Evolutionary conservation across 2,329 filamentous ascomycete genomes (phyloP), one percentile per base, ranked within the genome.

Genomic region (Alternaria infectoria): DNA sequence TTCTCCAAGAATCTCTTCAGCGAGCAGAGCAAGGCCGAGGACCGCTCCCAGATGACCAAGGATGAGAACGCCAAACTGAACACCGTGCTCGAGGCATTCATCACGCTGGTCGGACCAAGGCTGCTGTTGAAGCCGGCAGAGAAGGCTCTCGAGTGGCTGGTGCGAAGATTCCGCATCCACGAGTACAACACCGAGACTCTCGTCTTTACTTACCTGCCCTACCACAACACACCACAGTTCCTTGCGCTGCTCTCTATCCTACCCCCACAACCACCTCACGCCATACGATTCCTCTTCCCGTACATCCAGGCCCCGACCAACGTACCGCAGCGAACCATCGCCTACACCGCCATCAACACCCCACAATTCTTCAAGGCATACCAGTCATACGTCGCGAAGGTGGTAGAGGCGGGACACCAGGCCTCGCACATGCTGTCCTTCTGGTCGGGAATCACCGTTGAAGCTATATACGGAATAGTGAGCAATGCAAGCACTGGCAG

Each of bases 91-190:
- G 91, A 96, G 72, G 87, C 88, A 13, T 99, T 98, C 77, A 83
- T 99, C 69, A 91, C 90, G 30, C 85, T 98, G 13, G 89, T 91
- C 11, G 91, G 92, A 21, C 89, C 90, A 25, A 88, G 91, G 44
- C 79, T 99, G 69, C 86, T 95, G 67, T 84, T 99, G 30, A 93
- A 91, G 82, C 95, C 96, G 44, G 93, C 93, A 1, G 88, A 97
- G 57, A 97, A 96, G 81, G 90, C 94, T 15, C 86, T 98, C 40
- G 96, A 99, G 83, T 99, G 96, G 96, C 86, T 99, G 50, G 87
- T 99, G 58, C 86, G 96, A 74, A 87, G 95, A 74, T 99, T 98
- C 76, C 89, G 93, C 71, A 89, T 97, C 55, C 96, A 99, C 78
- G 93, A 98, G 79, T 90, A 93, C 81, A 98, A 97, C 79, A 95